These are phyloP conservation scores for Chaetomium sp. DNA, from an alignment of 2,329 filamentous ascomycete species.

Conservation along the genomic window DNA sequence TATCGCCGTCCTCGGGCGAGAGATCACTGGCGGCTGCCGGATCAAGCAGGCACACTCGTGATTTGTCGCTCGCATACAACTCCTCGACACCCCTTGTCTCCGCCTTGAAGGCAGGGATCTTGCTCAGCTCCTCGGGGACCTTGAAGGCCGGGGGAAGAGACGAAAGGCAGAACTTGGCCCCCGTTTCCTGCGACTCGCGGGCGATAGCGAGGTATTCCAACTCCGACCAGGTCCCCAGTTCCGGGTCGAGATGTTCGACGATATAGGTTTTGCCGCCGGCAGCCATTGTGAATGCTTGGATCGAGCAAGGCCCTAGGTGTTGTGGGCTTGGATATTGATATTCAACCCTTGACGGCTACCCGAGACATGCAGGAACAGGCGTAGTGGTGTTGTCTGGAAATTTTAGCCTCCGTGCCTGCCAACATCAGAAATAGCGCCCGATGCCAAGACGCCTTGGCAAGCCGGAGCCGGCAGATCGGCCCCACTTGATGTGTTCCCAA, in stretches of 20 bases:
- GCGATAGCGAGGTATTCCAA: constrained; percentile 91
- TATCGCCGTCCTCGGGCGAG: constrained; percentile 76
- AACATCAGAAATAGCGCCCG: constrained; percentile 12
- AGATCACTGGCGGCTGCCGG: constrained; percentile 81
- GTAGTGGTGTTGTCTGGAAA: constrained; percentile 14
- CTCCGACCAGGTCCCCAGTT: constrained; percentile 90
- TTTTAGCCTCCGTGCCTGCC: constrained; percentile 20
- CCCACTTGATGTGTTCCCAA: constrained; percentile 2
- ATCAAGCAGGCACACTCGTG: constrained; percentile 84
- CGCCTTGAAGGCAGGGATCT: constrained; percentile 65
- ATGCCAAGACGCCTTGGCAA: constrained; percentile 27
- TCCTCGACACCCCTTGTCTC: constrained; percentile 81
- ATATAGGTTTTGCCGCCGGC: constrained; percentile 72
- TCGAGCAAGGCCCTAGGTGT: too few relatives aligned
- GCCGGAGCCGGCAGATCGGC: constrained; percentile 19
- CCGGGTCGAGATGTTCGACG: constrained; percentile 94
- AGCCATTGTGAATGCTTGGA: constrained; percentile 41
- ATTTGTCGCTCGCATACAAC: constrained; percentile 72
- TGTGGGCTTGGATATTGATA: background rate
- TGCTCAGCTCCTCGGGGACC: constrained; percentile 60
- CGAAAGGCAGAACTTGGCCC: constrained; percentile 76
- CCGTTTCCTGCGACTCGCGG: constrained; percentile 69
- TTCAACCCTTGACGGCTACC: background rate
- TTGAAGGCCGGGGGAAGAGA: constrained; percentile 72
- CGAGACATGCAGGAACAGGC: background rate